A percentile compares a stretch with the other conserved stretches of the same genome.
Conservation (phyloP, 257 asterid species). For the Solanum lignicaule region DNA sequence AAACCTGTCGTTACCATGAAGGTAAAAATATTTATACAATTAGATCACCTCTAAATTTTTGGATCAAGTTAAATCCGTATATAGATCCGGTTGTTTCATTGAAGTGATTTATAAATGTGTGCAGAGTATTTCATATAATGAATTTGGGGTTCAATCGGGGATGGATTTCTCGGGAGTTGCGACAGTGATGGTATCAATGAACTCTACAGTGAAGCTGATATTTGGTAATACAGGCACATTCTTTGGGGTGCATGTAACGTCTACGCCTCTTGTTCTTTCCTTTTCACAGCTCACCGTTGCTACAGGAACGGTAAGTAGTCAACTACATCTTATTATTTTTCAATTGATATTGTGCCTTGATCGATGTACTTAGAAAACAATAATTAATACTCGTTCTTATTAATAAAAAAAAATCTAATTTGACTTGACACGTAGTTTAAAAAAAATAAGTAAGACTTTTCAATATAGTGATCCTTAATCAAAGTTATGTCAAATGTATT, state of each 20-base stretch:
- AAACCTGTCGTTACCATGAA: slow-evolving; percentile 68
- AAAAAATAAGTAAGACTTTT: no score
- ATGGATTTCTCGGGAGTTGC: slow-evolving; percentile 67
- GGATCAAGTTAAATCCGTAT: neutral
- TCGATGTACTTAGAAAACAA: neutral
- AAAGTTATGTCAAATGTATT: no score
- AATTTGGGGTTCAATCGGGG: slow-evolving; percentile 65
- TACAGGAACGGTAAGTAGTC: slow-evolving; percentile 47
- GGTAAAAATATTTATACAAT: slow-evolving; percentile 16
- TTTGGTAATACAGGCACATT: slow-evolving; percentile 70
- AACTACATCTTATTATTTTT: neutral
- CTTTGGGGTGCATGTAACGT: slow-evolving; percentile 76
- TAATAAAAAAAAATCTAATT: no score
- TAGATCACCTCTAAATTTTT: neutral
- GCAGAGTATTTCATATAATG: slow-evolving; percentile 72
- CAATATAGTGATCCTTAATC: no score
- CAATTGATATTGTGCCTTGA: neutral
- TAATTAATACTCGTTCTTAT: no score
- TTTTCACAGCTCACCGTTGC: slow-evolving; percentile 53
- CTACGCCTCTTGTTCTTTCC: slow-evolving; percentile 62
- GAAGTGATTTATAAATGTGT: neutral
- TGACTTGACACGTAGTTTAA: no score
- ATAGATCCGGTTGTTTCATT: neutral
- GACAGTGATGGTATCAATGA: slow-evolving; percentile 69
- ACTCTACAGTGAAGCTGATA: slow-evolving; percentile 51